Percentiles rank a stretch among this genome's conserved stretches.
Evolutionary conservation across 441 rosid species (phyloP).

Genomic region (Gossypium schwendimanii): DNA sequence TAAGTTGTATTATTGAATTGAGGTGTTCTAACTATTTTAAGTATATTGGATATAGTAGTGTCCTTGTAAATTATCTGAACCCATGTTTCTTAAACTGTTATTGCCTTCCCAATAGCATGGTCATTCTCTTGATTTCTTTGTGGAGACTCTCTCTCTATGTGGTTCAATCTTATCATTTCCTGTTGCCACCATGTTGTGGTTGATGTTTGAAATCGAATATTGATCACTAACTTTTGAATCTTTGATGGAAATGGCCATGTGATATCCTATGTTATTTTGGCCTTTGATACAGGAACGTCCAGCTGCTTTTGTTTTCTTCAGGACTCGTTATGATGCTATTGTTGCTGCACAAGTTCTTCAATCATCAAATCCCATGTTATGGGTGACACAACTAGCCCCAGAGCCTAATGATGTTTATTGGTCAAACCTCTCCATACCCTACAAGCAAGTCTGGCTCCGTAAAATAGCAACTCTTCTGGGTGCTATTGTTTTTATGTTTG

Average conservation of each 20-base stretch:
- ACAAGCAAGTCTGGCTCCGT: constrained; percentile 82
- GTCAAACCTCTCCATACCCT: constrained; percentile 84
- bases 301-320: constrained; percentile 88
- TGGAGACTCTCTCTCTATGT: neutral
- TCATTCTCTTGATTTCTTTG: constrained; percentile 1
- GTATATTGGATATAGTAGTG: neutral
- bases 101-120: neutral
- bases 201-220: neutral
- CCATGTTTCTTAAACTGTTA: neutral
- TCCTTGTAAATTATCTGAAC: neutral
- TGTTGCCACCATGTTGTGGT: neutral
- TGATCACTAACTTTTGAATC: neutral
- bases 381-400: constrained; percentile 90
- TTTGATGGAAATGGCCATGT: constrained; percentile 7
- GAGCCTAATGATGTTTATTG: constrained; percentile 89
- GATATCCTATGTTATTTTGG: constrained; percentile 5
- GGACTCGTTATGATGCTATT: constrained; percentile 75
- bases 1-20: neutral
- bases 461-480: constrained; percentile 60
- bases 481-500: constrained; percentile 64
- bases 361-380: constrained; percentile 84
- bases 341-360: constrained; percentile 78
- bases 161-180: neutral
- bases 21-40: neutral
- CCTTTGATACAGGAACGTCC: constrained; percentile 51